These are phyloP conservation scores for Trichophyton rubrum DNA, from an alignment of 2,329 filamentous ascomycete genomes.

Conservation along the genomic window DNA sequence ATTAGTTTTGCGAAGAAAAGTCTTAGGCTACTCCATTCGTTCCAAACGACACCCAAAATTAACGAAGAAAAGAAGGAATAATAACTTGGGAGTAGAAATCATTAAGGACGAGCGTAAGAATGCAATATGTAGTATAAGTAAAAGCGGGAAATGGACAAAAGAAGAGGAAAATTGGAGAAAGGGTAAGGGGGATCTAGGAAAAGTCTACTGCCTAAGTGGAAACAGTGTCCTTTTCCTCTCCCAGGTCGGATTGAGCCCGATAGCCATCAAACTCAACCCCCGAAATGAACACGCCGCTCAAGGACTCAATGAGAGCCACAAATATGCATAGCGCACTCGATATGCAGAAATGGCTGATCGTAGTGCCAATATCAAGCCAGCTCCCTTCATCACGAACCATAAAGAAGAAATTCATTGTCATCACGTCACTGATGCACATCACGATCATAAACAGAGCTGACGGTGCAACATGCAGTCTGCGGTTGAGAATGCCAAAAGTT, in stretches of 20 bases:
- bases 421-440: constrained; percentile 78
- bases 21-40: too few species aligned
- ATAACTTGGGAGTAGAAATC: too few species aligned
- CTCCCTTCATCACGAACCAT: constrained; percentile 92
- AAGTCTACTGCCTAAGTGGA: neutral
- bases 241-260: neutral
- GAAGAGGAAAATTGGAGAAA: neutral
- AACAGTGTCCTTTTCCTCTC: neutral
- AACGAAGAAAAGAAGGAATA: too few species aligned
- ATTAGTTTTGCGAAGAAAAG: too few species aligned
- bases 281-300: constrained; percentile 69
- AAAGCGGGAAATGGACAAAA: neutral
- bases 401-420: constrained; percentile 96
- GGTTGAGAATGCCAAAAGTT: constrained; percentile 87
- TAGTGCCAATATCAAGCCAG: constrained; percentile 95
- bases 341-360: constrained; percentile 90
- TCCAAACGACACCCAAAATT: too few species aligned
- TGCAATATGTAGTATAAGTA: too few species aligned
- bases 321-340: constrained; percentile 83
- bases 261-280: constrained; percentile 51
- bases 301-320: constrained; percentile 71
- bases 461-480: constrained; percentile 67
- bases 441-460: constrained; percentile 89
- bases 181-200: neutral
- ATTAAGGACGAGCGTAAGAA: too few species aligned